These are phyloP conservation scores for Hyparrhenia diplandra DNA, from an alignment of 176 grass and related monocot species.

Conservation along the genomic window DNA sequence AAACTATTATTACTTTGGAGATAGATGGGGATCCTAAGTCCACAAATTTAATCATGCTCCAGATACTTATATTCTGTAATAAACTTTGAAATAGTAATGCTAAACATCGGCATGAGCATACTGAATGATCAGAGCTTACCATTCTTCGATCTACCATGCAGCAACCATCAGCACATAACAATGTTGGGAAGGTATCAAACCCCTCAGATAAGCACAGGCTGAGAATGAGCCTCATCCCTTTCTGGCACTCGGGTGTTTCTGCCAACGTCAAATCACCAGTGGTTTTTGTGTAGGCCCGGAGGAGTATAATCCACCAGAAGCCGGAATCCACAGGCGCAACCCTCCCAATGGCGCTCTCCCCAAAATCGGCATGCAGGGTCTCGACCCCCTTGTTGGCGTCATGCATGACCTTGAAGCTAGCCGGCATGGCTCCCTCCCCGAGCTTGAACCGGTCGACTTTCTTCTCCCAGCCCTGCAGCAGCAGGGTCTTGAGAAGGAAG, in stretches of 20 bases:
- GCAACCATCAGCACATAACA: constrained; percentile 65
- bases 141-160: constrained; percentile 80
- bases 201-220: constrained; percentile 61
- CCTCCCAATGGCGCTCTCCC: constrained; percentile 65
- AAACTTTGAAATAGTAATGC: neutral
- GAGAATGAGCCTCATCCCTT: constrained; percentile 73
- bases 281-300: constrained; percentile 66
- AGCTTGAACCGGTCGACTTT: constrained; percentile 74
- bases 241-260: constrained; percentile 67
- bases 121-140: constrained; percentile 37
- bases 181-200: constrained; percentile 63
- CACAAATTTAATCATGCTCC: neutral
- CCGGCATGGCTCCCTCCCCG: constrained; percentile 71
- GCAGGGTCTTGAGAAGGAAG: constrained; percentile 69
- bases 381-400: constrained; percentile 53
- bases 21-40: neutral
- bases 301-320: constrained; percentile 79
- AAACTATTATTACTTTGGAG: neutral
- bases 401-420: constrained; percentile 72
- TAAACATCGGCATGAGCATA: neutral
- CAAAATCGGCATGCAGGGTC: constrained; percentile 66
- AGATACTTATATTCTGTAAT: neutral
- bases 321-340: constrained; percentile 61
- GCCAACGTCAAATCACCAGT: constrained; percentile 52
- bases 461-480: constrained; percentile 74